Evolutionary conservation across 1,139 yeast genomes (phyloP).

Genomic region (Suhomyces coccinellae): DNA sequence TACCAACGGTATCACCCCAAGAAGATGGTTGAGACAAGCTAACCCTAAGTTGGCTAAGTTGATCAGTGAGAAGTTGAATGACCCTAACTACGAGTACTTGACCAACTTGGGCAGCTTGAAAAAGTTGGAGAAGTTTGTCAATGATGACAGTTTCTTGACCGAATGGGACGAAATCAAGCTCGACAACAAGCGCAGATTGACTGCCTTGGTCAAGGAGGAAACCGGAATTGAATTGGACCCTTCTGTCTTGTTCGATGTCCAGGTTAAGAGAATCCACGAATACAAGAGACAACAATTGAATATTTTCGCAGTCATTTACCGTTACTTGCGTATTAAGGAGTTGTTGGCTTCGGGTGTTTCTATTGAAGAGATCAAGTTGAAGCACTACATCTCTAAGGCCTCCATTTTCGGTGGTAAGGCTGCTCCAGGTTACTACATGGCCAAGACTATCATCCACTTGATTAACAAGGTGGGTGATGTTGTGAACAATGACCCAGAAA

Average conservation of each 20-base stretch:
- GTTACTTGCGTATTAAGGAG: constrained; percentile 75
- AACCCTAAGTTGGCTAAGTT: constrained; percentile 76
- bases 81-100: constrained; percentile 61
- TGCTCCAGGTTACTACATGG: constrained; percentile 96
- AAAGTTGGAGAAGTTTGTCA: constrained; percentile 62
- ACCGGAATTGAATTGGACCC: constrained; percentile 73
- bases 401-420: constrained; percentile 91
- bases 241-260: constrained; percentile 80
- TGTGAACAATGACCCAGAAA: constrained; percentile 72
- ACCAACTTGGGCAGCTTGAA: constrained; percentile 70
- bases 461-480: constrained; percentile 80
- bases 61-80: constrained; percentile 70
- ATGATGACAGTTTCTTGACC: constrained; percentile 66
- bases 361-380: constrained; percentile 57
- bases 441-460: constrained; percentile 84
- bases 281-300: constrained; percentile 94
- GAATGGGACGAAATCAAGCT: constrained; percentile 74
- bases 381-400: constrained; percentile 72
- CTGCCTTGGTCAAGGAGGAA: constrained; percentile 65
- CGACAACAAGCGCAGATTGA: constrained; percentile 67
- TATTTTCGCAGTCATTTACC: constrained; percentile 82
- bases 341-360: constrained; percentile 50
- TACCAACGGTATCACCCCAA: constrained; percentile 93
- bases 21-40: constrained; percentile 95
- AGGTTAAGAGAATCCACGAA: constrained; percentile 93